Evolutionary conservation across 2,329 filamentous ascomycete species (phyloP).

Genomic region (Ascochyta viciae-villosae): DNA sequence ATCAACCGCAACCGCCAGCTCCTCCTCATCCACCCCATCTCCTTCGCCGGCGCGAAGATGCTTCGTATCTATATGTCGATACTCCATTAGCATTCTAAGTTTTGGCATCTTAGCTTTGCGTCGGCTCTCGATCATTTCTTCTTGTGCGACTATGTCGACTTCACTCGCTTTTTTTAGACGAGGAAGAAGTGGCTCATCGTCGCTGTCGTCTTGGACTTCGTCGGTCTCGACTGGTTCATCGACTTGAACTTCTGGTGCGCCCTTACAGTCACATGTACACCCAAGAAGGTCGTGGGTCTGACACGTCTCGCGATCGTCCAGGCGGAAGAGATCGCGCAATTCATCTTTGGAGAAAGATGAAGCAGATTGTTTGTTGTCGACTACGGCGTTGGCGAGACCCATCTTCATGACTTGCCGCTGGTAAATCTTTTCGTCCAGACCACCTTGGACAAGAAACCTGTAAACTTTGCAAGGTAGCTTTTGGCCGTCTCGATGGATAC

Average conservation of each 20-base stretch:
- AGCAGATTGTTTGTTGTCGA: constrained; percentile 68
- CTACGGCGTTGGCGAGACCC: constrained; percentile 73
- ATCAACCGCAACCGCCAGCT: constrained; percentile 51
- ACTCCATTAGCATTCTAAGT: constrained; percentile 62
- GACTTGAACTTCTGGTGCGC: constrained; percentile 37
- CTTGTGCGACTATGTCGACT: constrained; percentile 56
- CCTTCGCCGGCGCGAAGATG: constrained; percentile 24
- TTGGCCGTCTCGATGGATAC: constrained; percentile 76
- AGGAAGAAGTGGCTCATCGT: constrained; percentile 36
- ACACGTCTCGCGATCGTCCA: constrained; percentile 67
- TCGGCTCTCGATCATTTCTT: constrained; percentile 50
- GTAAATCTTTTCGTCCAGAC: constrained; percentile 77
- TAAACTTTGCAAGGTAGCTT: constrained; percentile 73
- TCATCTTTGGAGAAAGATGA: constrained; percentile 71
- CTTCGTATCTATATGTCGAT: constrained; percentile 58
- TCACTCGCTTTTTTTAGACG: constrained; percentile 50
- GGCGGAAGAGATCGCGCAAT: constrained; percentile 69
- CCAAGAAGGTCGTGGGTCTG: constrained; percentile 73
- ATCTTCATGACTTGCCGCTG: constrained; percentile 75
- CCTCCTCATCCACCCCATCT: constrained; percentile 31
- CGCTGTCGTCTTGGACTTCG: constrained; percentile 30
- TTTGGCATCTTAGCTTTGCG: constrained; percentile 50
- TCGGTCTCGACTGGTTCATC: constrained; percentile 24
- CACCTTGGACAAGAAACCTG: constrained; percentile 70
- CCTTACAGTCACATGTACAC: constrained; percentile 67